Evolutionary conservation across 1,284 basidiomycete genomes (phyloP).

Genomic region (Apiotrichum sp.): DNA sequence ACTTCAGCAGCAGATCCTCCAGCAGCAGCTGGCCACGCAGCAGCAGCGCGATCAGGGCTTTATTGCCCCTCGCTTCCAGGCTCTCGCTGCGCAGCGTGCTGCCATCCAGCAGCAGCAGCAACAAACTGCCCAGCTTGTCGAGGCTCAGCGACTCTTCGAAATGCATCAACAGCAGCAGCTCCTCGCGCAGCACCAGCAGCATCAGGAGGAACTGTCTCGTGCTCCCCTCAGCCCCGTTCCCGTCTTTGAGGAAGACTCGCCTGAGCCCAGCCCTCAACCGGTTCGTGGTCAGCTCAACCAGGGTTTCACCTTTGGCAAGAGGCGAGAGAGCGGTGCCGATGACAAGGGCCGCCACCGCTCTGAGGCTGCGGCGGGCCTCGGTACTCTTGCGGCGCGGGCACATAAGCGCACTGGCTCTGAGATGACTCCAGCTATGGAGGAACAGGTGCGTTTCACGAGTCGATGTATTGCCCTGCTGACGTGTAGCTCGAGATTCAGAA

Average conservation of each 20-base stretch:
- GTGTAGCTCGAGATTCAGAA: constrained; percentile 75
- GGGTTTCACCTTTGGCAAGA: constrained; percentile 75
- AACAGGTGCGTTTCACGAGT: constrained; percentile 72
- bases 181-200: constrained; percentile 17
- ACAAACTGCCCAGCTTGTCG: constrained; percentile 46
- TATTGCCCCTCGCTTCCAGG: constrained; percentile 77
- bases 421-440: constrained; percentile 64
- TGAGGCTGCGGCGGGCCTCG: constrained; percentile 38
- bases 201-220: constrained; percentile 17
- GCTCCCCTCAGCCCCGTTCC: constrained; percentile 26
- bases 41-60: constrained; percentile 51
- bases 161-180: constrained; percentile 32
- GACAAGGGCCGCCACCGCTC: constrained; percentile 25
- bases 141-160: constrained; percentile 38
- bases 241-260: constrained; percentile 44
- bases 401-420: constrained; percentile 58
- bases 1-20: constrained; percentile 38
- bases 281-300: constrained; percentile 80
- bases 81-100: constrained; percentile 63
- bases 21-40: constrained; percentile 24
- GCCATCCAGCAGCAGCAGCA: constrained; percentile 37
- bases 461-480: no score
- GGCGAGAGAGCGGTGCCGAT: constrained; percentile 14
- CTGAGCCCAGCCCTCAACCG: constrained; percentile 23
- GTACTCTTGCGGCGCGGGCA: constrained; percentile 45